Conservation (phyloP, 306 rosid species). For the Clitoria ternatea region DNA sequence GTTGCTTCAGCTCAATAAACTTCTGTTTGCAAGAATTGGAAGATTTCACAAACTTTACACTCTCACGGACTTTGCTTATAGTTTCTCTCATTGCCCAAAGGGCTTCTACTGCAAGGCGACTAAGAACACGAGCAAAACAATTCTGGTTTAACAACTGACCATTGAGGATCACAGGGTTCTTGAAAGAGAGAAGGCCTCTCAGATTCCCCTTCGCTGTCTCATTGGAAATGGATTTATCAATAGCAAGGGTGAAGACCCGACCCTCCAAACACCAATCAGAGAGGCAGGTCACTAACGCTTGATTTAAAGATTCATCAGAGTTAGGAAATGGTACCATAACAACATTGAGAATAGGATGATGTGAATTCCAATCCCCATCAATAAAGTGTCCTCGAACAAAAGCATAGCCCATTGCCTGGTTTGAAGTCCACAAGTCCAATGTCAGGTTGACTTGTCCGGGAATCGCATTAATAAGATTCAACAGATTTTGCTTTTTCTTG, state of each 20-base stretch:
- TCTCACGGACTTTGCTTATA: slow-evolving; percentile 61
- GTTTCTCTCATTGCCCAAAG: slow-evolving; percentile 46
- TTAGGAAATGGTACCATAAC: slow-evolving; percentile 57
- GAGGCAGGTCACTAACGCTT: slow-evolving; percentile 56
- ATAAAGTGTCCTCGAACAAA: slow-evolving; percentile 79
- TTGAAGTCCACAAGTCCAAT: slow-evolving; percentile 70
- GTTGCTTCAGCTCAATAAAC: slow-evolving; percentile 73
- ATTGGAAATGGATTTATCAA: slow-evolving; percentile 61
- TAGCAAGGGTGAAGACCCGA: slow-evolving; percentile 52
- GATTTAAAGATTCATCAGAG: slow-evolving; percentile 52
- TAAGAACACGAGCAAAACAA: slow-evolving; percentile 78
- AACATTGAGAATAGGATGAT: slow-evolving; percentile 70
- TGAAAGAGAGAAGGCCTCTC: slow-evolving; percentile 61
- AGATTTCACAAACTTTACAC: slow-evolving; percentile 74
- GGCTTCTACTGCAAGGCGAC: slow-evolving; percentile 61
- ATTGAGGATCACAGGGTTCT: slow-evolving; percentile 62
- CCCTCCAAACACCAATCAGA: slow-evolving; percentile 82
- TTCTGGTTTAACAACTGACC: slow-evolving; percentile 74
- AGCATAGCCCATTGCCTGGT: slow-evolving; percentile 59
- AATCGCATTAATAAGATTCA: slow-evolving; percentile 54
- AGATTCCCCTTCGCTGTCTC: slow-evolving; percentile 56
- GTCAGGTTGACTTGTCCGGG: slow-evolving; percentile 80
- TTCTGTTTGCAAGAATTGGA: slow-evolving; percentile 57
- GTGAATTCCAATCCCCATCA: slow-evolving; percentile 72
- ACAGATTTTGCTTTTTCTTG: slow-evolving; percentile 61